These are phyloP conservation scores for Trichoderma harzianum DNA, from an alignment of 2,329 filamentous ascomycete species.

Conservation along the genomic window DNA sequence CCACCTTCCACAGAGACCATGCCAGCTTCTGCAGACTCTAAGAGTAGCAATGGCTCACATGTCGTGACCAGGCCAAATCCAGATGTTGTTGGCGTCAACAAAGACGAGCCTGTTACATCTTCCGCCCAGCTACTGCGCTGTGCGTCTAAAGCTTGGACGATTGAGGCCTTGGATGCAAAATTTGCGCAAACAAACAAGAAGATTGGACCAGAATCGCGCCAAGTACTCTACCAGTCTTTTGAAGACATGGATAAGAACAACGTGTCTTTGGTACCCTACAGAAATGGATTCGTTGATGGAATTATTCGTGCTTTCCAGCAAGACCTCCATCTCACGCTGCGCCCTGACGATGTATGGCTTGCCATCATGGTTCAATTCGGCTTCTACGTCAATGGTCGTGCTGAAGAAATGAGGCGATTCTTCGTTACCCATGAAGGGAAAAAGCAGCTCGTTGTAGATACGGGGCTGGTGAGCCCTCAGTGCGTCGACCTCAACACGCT, in stretches of 20 bases:
- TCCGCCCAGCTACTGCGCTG: background rate
- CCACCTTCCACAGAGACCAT: background rate
- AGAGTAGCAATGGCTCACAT: background rate
- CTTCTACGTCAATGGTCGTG: conserved; percentile 20
- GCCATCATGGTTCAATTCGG: conserved; percentile 27
- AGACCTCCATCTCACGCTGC: conserved; percentile 22
- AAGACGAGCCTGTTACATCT: background rate
- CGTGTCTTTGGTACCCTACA: background rate
- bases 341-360: conserved; percentile 29
- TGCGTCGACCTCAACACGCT: background rate
- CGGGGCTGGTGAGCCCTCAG: background rate
- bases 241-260: background rate
- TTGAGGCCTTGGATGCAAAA: accelerated
- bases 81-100: background rate
- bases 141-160: background rate
- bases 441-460: background rate
- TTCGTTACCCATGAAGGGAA: conserved; percentile 19
- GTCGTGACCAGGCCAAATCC: background rate
- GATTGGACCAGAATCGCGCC: background rate
- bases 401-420: conserved; percentile 17
- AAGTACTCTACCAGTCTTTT: background rate
- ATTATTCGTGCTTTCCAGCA: conserved; percentile 16
- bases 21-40: background rate
- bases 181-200: background rate
- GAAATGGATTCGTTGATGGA: background rate